Base-by-base conservation (phyloP, 2,329 filamentous ascomycete species). In the Plenodomus tracheiphilus region DNA sequence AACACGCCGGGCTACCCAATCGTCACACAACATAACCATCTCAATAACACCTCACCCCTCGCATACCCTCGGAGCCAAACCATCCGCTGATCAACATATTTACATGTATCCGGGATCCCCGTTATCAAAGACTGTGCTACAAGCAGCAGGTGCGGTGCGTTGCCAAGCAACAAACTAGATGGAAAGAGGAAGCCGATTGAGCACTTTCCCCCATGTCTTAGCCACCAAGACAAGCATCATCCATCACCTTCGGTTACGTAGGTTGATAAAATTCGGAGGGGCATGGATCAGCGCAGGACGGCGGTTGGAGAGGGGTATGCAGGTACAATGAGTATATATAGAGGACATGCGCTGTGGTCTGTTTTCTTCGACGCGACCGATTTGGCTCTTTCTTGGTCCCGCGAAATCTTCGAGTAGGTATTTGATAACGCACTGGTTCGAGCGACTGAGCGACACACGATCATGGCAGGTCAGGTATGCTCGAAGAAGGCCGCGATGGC, bases 401-500 rank as follows among this genome's bases (percentile, higher is more conserved):
- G 4, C 28, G 28, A 32, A 8, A 32, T 5, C 5, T 5, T 25
- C 22, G 22, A 32, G 15, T 32, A 32, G 8, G 28, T 11, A n/a
- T 10, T 6, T 15, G 28, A 11, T 15, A 32, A 32, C 28, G 13
- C 13, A 8, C 11, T 32, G 9, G 28, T 11, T 32, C 28, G 13
- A 32, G 6, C 13, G 22, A 25, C 5, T 25, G 28, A 32, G 28
- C 13, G 11, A 32, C 28, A 32, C 9, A 4, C 28, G 4, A 15
- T 32, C 28, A 57, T 59, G 58, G 47, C 49, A 22, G 34, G 44
- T 30, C 36, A 18, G 35, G 49, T 15, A 17, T 34, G 41, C 34
- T 53, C 54, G 17, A 36, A 42, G 17, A 36, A 42, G 39, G 44
- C 50, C 32, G 50, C 49, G 2, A 47, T 61, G 51, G 52, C 56